These are phyloP conservation scores for Plantago ovata DNA, from an alignment of 257 asterid species.

Conservation along the genomic window DNA sequence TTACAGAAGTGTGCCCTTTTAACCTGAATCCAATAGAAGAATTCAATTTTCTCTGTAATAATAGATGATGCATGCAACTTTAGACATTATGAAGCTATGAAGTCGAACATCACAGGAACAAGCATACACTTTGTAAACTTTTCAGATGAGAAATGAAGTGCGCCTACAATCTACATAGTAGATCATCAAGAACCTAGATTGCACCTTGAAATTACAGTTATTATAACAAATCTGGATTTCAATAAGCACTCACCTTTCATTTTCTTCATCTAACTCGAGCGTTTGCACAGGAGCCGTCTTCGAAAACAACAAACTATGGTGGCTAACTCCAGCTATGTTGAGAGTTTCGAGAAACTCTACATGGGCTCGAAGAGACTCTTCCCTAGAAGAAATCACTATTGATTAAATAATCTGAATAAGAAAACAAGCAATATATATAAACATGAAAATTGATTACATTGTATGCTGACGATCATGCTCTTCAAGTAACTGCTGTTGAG, in stretches of 20 bases:
- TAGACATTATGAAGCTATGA: neutral
- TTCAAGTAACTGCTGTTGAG: slow-evolving; percentile 83
- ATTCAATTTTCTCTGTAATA: neutral
- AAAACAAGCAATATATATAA: neutral
- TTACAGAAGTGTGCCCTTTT: slow-evolving; percentile 31
- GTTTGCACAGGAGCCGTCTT: slow-evolving; percentile 62
- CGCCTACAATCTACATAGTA: neutral
- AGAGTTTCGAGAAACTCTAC: slow-evolving; percentile 74
- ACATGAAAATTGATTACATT: slow-evolving; percentile 44
- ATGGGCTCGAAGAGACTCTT: slow-evolving; percentile 54
- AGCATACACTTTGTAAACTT: neutral
- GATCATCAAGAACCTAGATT: too few relatives aligned
- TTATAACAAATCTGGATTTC: slow-evolving; percentile 6
- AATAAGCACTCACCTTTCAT: slow-evolving; percentile 37
- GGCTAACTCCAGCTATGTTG: slow-evolving; percentile 91
- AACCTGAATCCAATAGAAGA: slow-evolving; percentile 34
- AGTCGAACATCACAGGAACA: neutral
- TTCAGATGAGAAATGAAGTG: neutral
- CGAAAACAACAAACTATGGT: slow-evolving; percentile 88
- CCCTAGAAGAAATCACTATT: slow-evolving; percentile 42
- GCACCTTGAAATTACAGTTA: neutral
- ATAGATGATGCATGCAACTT: neutral
- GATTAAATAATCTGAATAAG: slow-evolving; percentile 11
- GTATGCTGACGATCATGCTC: slow-evolving; percentile 82
- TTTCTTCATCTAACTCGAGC: slow-evolving; percentile 57